Percentiles rank a stretch among this genome's conserved stretches.
These are phyloP conservation scores for Rhazya stricta DNA, from an alignment of 257 asterid genomes.

Conservation along the genomic window DNA sequence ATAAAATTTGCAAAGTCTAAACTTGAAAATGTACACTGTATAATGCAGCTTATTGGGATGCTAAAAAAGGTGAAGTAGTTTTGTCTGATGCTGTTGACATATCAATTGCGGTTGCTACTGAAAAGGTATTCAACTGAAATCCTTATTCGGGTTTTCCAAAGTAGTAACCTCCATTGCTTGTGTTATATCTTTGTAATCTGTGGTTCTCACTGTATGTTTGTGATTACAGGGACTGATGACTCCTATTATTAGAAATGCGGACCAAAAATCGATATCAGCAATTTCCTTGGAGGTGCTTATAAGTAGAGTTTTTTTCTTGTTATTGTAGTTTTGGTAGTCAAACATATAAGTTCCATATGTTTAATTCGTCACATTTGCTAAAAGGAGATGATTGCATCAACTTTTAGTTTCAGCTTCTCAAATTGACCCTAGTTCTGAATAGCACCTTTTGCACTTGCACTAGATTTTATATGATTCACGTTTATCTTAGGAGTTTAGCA, in stretches of 20 bases:
- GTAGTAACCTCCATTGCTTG: constrained; percentile 15
- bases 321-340: constrained; percentile 3
- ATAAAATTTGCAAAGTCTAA: neutral
- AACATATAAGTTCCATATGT: neutral
- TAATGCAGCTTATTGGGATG: constrained; percentile 86
- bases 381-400: neutral
- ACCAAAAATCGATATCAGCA: constrained; percentile 89
- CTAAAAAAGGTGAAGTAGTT: constrained; percentile 57
- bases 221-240: constrained; percentile 91
- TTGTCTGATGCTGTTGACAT: constrained; percentile 83
- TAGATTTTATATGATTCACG: neutral
- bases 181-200: constrained; percentile 6
- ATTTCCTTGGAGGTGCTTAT: constrained; percentile 79
- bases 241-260: constrained; percentile 89
- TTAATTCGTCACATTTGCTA: neutral
- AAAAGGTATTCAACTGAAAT: constrained; percentile 55
- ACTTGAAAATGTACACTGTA: neutral
- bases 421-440: neutral
- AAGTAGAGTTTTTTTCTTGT: constrained; percentile 12
- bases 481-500: neutral
- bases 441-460: neutral
- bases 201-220: neutral
- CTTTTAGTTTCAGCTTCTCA: neutral
- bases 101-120: constrained; percentile 98
- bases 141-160: constrained; percentile 12